Evolutionary conservation across 768 basidiomycete species (phyloP).

Genomic region (Rhizopogon roseolus): DNA sequence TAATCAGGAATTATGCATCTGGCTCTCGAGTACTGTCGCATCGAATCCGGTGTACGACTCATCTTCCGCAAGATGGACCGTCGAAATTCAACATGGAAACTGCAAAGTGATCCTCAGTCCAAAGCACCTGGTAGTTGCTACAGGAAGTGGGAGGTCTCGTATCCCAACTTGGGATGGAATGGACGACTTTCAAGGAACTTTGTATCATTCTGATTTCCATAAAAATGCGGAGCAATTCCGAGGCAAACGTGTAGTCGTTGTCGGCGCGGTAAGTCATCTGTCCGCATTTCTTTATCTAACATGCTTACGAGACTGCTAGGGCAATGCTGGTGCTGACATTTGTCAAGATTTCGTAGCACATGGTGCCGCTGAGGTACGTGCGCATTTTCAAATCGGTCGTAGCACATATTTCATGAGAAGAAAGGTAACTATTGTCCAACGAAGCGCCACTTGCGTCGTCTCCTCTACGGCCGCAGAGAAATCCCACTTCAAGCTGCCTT

Average conservation of each 20-base stretch:
- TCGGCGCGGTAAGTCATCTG: constrained; percentile 31
- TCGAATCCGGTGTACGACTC: constrained; percentile 13
- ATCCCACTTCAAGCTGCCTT: too few relatives aligned
- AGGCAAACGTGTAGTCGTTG: constrained; percentile 57
- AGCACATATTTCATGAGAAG: background rate
- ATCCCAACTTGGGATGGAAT: constrained; percentile 15
- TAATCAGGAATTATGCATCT: constrained; percentile 50
- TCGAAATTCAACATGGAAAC: background rate
- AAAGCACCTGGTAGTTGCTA: background rate
- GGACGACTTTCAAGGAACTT: constrained; percentile 44
- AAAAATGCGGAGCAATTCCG: constrained; percentile 37
- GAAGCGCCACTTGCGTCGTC: too few relatives aligned
- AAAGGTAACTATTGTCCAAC: background rate
- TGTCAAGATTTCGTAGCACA: background rate
- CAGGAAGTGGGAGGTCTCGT: background rate
- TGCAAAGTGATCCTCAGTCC: background rate
- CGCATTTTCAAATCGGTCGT: background rate
- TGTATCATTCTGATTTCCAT: constrained; percentile 46
- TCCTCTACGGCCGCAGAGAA: too few relatives aligned
- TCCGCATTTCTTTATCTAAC: background rate
- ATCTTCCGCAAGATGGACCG: background rate
- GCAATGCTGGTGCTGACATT: background rate
- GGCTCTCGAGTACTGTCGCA: constrained; percentile 40
- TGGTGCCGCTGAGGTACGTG: background rate
- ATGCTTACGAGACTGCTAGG: background rate